phyloP scores from a whole-genome alignment of 2,329 filamentous ascomycete species.

The Uncinocarpus reesii region DNA sequence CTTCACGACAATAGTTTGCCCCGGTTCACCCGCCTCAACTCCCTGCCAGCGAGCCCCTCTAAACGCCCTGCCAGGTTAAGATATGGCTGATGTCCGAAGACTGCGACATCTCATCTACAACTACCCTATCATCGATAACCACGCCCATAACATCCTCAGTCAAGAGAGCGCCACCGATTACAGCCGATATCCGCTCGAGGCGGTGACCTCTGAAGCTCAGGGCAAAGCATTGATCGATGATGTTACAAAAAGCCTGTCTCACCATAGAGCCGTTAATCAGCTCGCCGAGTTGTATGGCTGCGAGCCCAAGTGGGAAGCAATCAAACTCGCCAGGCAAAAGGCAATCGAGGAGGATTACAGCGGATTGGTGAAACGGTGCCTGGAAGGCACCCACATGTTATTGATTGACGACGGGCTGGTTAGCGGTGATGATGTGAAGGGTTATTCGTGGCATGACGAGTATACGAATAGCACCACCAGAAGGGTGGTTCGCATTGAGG shows the following conservation, averaged over 20 bases:
- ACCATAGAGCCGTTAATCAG: conserved; percentile 60
- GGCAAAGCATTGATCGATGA: conserved; percentile 54
- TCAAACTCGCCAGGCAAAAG: conserved; percentile 41
- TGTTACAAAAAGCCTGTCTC: conserved; percentile 52
- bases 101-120: conserved; percentile 30
- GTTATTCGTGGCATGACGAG: conserved; percentile 54
- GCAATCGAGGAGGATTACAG: conserved; percentile 43
- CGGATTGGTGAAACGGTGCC: conserved; percentile 52
- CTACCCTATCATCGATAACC: conserved; percentile 40
- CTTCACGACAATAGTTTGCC: no score
- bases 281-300: conserved; percentile 56
- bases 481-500: conserved; percentile 69
- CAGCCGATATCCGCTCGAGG: conserved; percentile 42
- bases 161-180: conserved; percentile 27
- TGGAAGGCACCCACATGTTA: conserved; percentile 61
- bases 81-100: conserved; percentile 16
- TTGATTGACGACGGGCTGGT: conserved; percentile 70
- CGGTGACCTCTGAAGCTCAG: conserved; percentile 62
- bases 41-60: no score
- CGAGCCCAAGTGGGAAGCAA: conserved; percentile 51
- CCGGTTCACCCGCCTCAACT: no score
- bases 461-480: conserved; percentile 56
- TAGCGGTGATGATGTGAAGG: conserved; percentile 43
- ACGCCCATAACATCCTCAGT: conserved; percentile 38
- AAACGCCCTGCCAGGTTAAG: neutral